phyloP scores from a whole-genome alignment of 2,329 filamentous ascomycete species.

The Penicillium glabrum region DNA sequence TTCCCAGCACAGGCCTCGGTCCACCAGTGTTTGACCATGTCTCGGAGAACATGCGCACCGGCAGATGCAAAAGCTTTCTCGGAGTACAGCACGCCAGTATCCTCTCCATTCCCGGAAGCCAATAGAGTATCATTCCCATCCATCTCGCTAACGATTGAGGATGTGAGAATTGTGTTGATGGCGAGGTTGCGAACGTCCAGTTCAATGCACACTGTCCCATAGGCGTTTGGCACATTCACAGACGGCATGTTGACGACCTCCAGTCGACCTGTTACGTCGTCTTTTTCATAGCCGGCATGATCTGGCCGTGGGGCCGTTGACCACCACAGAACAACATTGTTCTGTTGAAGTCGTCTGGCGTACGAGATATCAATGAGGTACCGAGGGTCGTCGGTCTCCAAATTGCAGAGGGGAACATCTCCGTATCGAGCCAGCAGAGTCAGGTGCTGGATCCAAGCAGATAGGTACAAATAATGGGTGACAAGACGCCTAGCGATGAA shows the following conservation, averaged over 20 bases:
- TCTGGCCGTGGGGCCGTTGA: conserved; percentile 83
- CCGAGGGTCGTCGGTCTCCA: conserved; percentile 89
- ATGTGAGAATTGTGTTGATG: conserved; percentile 97
- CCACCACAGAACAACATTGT: conserved; percentile 97
- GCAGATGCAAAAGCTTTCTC: conserved; percentile 93
- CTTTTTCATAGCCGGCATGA: conserved; percentile 92
- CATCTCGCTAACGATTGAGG: conserved; percentile 92
- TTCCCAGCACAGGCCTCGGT: conserved; percentile 85
- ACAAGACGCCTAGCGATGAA: conserved; percentile 85
- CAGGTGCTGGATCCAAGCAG: conserved; percentile 86
- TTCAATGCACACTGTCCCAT: conserved; percentile 94
- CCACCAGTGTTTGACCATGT: conserved; percentile 99
- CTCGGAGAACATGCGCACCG: conserved; percentile 83
- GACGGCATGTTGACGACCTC: conserved; percentile 90
- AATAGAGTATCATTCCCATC: conserved; percentile 87
- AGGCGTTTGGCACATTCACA: conserved; percentile 90
- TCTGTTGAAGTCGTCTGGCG: conserved; percentile 82
- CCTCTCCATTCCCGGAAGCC: conserved; percentile 69
- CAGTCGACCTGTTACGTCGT: conserved; percentile 79
- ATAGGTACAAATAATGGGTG: conserved; percentile 87
- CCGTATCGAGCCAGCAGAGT: conserved; percentile 87
- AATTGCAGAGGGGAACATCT: conserved; percentile 90
- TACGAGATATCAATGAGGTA: conserved; percentile 97
- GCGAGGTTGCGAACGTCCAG: conserved; percentile 89
- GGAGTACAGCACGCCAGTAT: conserved; percentile 70